phyloP scores from a whole-genome alignment of 2,329 filamentous ascomycete species.

The Akanthomyces uredinophilus region DNA sequence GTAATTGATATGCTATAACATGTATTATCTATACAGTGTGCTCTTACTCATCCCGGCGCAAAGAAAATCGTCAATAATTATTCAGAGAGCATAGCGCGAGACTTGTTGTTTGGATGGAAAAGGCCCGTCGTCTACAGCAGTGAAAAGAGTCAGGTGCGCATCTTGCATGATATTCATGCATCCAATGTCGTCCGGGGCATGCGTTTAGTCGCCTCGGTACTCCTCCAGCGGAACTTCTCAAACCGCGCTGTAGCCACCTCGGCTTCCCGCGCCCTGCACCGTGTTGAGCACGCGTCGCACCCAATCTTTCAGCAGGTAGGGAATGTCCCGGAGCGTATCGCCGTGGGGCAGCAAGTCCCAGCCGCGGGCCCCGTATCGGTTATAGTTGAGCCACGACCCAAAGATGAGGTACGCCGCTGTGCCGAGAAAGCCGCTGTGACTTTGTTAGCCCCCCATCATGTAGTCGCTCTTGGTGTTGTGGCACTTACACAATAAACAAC shows the following conservation, averaged over 20 bases:
- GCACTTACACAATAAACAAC: constrained; percentile 83
- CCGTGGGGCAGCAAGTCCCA: constrained; percentile 94
- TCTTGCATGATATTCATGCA: neutral
- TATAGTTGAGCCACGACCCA: constrained; percentile 98
- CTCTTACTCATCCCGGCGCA: neutral
- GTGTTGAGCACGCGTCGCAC: constrained; percentile 73
- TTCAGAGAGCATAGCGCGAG: neutral
- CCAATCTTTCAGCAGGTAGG: constrained; percentile 90
- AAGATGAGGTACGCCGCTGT: constrained; percentile 92
- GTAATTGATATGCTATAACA: constrained; percentile 4
- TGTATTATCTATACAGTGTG: constrained; percentile 4
- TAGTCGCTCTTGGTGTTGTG: neutral
- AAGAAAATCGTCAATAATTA: neutral
- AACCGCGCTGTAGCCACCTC: constrained; percentile 93
- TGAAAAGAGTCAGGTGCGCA: neutral
- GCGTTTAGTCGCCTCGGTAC: constrained; percentile 1
- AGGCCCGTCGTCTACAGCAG: neutral
- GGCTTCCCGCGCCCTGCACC: constrained; percentile 73
- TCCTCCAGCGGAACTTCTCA: constrained; percentile 35
- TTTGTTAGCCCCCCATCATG: neutral
- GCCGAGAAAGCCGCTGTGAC: constrained; percentile 72
- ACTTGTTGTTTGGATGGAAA: neutral
- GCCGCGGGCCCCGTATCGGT: constrained; percentile 86
- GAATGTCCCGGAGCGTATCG: constrained; percentile 85
- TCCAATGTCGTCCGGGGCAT: neutral